A percentile compares a stretch with the other conserved stretches of the same genome.
These are phyloP conservation scores for Bifiguratus adelaidae DNA, from an alignment of 192 early-diverging fungal genomes.

Conservation along the genomic window DNA sequence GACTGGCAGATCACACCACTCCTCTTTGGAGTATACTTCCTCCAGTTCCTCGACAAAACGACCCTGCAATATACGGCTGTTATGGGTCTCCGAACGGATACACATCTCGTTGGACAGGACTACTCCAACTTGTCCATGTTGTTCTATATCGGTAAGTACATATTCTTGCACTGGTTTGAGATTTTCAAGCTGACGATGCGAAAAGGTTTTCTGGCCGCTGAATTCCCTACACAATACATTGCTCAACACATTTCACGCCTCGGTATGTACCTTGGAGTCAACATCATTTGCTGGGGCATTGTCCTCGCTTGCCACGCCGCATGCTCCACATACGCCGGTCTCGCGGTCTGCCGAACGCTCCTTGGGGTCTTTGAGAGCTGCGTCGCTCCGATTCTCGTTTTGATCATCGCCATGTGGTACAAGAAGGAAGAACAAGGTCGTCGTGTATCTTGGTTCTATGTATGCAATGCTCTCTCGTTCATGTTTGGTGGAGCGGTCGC, in stretches of 20 bases:
- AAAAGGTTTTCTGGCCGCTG: background rate
- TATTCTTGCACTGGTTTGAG: too few relatives aligned
- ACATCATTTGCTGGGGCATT: background rate
- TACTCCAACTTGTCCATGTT: too few relatives aligned
- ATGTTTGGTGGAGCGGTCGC: too few relatives aligned
- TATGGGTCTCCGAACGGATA: background rate
- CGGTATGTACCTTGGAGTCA: background rate
- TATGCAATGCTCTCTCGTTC: too few relatives aligned
- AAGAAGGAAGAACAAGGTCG: background rate
- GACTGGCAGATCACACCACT: too few relatives aligned
- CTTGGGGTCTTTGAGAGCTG: background rate
- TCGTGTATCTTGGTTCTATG: too few relatives aligned
- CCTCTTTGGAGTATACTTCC: background rate
- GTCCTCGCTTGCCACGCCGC: background rate
- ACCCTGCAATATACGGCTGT: background rate
- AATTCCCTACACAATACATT: background rate
- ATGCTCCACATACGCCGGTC: background rate
- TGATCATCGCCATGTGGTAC: background rate
- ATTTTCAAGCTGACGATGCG: too few relatives aligned
- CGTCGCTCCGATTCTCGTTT: background rate
- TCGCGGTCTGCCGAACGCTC: background rate
- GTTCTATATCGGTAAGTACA: background rate
- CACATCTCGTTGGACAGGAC: background rate
- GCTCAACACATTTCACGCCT: background rate
- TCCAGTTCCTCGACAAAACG: background rate